Evolutionary conservation across 2,329 filamentous ascomycete species (phyloP).

Genomic region (Phaeosphaeriaceae sp.): DNA sequence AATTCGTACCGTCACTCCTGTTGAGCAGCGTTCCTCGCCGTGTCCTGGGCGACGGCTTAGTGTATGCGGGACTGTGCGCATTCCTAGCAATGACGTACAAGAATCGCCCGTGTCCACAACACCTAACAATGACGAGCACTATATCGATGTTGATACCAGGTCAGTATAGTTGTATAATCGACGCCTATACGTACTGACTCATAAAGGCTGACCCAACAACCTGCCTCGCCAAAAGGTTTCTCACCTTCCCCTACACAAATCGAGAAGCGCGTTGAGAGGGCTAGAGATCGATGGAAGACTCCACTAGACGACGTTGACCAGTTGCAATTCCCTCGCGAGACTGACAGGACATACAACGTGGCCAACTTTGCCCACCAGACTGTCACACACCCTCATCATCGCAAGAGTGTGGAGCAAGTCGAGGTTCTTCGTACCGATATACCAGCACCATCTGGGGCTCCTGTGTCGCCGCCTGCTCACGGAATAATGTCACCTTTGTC

Average conservation of each 20-base stretch:
- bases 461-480: conserved; percentile 15
- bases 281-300: conserved; percentile 52
- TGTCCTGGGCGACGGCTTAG: conserved; percentile 9
- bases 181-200: not conserved
- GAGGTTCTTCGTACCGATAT: not conserved
- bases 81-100: conserved; percentile 12
- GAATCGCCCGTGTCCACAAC: conserved; percentile 10
- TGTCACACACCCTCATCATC: not conserved
- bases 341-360: conserved; percentile 25
- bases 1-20: conserved; percentile 48
- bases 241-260: conserved; percentile 50
- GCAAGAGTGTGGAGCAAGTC: not conserved
- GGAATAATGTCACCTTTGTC: conserved; percentile 45
- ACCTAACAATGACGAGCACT: conserved; percentile 7
- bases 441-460: conserved; percentile 2
- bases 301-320: conserved; percentile 46
- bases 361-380: conserved; percentile 10
- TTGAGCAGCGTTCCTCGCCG: conserved; percentile 18
- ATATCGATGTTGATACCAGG: conserved; percentile 1
- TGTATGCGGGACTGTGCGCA: conserved; percentile 11
- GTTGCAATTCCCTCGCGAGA: conserved; percentile 38
- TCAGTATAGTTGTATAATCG: not conserved
- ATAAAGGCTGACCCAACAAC: not conserved
- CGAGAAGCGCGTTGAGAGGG: conserved; percentile 45
- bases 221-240: not conserved